Percentiles rank a stretch among this genome's conserved stretches.
Conservation (phyloP, 371 early-diverging fungal species). For the Rhizopus delemar region DNA sequence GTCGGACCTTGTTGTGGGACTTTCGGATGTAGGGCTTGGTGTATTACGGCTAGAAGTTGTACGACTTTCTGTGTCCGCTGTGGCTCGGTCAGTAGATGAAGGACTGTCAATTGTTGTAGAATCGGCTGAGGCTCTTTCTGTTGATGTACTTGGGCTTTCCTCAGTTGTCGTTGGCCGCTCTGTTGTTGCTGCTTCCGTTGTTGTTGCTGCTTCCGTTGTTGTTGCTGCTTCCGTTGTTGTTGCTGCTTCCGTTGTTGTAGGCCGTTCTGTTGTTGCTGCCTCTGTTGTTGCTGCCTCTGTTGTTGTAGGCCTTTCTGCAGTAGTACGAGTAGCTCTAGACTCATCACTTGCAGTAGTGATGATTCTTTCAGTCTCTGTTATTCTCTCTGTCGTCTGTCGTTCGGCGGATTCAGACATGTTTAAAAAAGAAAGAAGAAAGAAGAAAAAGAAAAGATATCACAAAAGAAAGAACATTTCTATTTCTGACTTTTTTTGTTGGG, state of each 20-base stretch:
- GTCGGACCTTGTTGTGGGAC: too few relatives aligned
- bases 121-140: neutral
- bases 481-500: too few relatives aligned
- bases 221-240: neutral
- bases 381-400: neutral
- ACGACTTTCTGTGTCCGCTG: too few relatives aligned
- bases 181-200: neutral
- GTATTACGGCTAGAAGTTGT: too few relatives aligned
- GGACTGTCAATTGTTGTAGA: neutral
- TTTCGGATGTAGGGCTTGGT: too few relatives aligned
- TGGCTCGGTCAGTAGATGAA: neutral
- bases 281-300: neutral
- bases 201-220: neutral
- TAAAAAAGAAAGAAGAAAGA: neutral
- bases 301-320: neutral
- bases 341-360: too few relatives aligned
- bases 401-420: neutral
- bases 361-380: neutral
- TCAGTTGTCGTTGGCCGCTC: neutral
- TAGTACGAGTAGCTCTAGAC: neutral
- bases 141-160: too few relatives aligned
- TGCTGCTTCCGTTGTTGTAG: neutral
- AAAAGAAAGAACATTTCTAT: neutral
- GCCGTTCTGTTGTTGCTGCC: constrained; percentile 11
- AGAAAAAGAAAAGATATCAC: neutral